Evolutionary conservation across 2,329 filamentous ascomycete species (phyloP).

Genomic region (Aspergillus transmontanensis): DNA sequence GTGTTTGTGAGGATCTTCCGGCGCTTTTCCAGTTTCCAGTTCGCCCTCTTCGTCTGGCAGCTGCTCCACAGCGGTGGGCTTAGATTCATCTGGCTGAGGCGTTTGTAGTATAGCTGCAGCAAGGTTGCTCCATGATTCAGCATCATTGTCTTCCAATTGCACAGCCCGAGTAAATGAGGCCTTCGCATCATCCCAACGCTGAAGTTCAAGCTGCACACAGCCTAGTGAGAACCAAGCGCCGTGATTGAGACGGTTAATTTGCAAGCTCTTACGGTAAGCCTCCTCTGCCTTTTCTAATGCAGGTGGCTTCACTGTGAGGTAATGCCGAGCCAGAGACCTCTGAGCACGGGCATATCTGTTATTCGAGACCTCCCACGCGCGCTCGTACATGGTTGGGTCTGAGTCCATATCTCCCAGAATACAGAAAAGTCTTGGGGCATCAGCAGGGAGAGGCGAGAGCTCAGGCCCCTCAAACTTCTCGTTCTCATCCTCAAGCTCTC

Average conservation of each 20-base stretch:
- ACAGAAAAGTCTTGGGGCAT: conserved; percentile 86
- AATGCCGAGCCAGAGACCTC: conserved; percentile 78
- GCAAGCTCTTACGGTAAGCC: conserved; percentile 76
- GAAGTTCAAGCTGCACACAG: conserved; percentile 79
- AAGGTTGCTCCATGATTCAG: conserved; percentile 92
- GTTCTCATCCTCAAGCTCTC: conserved; percentile 51
- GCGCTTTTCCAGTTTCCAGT: conserved; percentile 24
- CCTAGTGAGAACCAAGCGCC: conserved; percentile 88
- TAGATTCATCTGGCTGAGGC: conserved; percentile 34
- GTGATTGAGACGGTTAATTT: conserved; percentile 78
- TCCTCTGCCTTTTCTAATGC: conserved; percentile 71
- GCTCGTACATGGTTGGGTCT: conserved; percentile 73
- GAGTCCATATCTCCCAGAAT: conserved; percentile 89
- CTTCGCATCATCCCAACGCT: conserved; percentile 75
- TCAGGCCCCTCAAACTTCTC: conserved; percentile 68
- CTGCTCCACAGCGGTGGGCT: conserved; percentile 25
- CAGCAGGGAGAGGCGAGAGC: conserved; percentile 69
- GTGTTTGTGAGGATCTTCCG: conserved; percentile 59
- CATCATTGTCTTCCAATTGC: conserved; percentile 82
- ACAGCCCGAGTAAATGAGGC: conserved; percentile 84
- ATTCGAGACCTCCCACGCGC: conserved; percentile 84
- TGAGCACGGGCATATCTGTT: conserved; percentile 83
- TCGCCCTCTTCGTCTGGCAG: conserved; percentile 31
- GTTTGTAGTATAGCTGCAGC: conserved; percentile 74
- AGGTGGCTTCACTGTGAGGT: conserved; percentile 61